phyloP scores from a whole-genome alignment of 2,329 filamentous ascomycete species.

The Penicillium sp. region DNA sequence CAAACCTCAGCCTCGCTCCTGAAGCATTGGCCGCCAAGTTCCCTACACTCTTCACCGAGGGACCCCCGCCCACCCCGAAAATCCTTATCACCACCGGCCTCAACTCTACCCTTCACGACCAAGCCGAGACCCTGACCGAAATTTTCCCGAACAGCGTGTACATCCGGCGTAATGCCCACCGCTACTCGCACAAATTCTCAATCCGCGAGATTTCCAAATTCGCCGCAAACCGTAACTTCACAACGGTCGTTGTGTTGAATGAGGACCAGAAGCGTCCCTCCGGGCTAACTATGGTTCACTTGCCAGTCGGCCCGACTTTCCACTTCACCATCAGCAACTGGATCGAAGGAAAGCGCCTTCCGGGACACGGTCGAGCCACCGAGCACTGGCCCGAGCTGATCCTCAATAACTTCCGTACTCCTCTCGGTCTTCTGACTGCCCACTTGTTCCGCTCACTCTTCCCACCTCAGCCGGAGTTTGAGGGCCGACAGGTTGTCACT shows the following conservation, averaged over 20 bases:
- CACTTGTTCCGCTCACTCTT: conserved; percentile 78
- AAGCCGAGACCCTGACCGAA: conserved; percentile 73
- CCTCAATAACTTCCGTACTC: conserved; percentile 92
- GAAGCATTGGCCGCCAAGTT: conserved; percentile 62
- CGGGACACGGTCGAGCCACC: conserved; percentile 86
- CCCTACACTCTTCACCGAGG: conserved; percentile 55
- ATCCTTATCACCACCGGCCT: conserved; percentile 88
- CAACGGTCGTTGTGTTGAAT: conserved; percentile 77
- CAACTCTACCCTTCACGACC: conserved; percentile 81
- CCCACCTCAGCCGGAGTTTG: conserved; percentile 76
- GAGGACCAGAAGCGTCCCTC: conserved; percentile 85
- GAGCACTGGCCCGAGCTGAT: conserved; percentile 87
- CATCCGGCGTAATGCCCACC: conserved; percentile 79
- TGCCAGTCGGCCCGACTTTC: conserved; percentile 84
- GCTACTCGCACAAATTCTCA: conserved; percentile 85
- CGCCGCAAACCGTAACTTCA: conserved; percentile 77
- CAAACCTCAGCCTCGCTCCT: conserved; percentile 59
- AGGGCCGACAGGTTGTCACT: conserved; percentile 85
- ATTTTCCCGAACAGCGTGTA: conserved; percentile 81
- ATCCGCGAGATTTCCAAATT: conserved; percentile 87
- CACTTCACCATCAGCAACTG: conserved; percentile 90
- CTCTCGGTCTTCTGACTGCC: conserved; percentile 82
- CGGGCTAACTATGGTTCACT: conserved; percentile 77
- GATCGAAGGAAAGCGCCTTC: conserved; percentile 81
- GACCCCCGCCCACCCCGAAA: conserved; percentile 65